phyloP scores from a whole-genome alignment of 352 stramenopile genomes.

The Phytophthora chlamydospora region DNA sequence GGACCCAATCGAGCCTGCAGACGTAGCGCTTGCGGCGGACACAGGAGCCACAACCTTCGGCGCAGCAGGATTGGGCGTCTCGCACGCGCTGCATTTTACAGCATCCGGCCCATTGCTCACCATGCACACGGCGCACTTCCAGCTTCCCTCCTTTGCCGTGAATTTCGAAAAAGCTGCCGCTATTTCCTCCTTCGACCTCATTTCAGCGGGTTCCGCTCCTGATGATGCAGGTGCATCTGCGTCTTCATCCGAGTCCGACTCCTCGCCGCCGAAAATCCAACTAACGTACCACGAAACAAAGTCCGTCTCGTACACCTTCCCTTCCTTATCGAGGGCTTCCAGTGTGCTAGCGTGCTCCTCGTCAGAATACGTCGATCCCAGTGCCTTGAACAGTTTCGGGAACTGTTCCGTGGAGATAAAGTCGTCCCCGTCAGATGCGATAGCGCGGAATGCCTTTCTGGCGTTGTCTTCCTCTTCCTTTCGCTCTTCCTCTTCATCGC shows the following conservation, averaged over 20 bases:
- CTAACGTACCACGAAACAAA: slow-evolving; percentile 62
- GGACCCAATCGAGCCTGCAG: slow-evolving; percentile 42
- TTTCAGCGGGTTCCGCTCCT: slow-evolving; percentile 21
- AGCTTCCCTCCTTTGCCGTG: slow-evolving; percentile 53
- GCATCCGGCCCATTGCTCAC: slow-evolving; percentile 48
- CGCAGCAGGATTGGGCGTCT: slow-evolving; percentile 52
- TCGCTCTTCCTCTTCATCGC: slow-evolving; percentile 58
- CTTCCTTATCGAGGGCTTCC: slow-evolving; percentile 7
- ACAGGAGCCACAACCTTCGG: slow-evolving; percentile 34
- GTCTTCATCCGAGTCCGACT: slow-evolving; percentile 27
- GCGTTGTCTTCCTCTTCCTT: slow-evolving; percentile 57
- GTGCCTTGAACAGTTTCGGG: slow-evolving; percentile 48
- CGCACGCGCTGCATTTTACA: slow-evolving; percentile 53
- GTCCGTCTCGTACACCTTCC: slow-evolving; percentile 38
- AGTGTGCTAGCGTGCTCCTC: slow-evolving; percentile 43
- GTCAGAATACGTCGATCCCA: slow-evolving; percentile 53
- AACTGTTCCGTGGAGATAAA: slow-evolving; percentile 43
- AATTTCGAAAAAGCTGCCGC: slow-evolving; percentile 56
- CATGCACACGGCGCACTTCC: slow-evolving; percentile 65
- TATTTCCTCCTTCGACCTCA: slow-evolving; percentile 68
- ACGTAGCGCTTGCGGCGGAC: slow-evolving; percentile 22
- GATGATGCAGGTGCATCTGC: slow-evolving; percentile 7
- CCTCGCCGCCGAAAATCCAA: slow-evolving; percentile 50
- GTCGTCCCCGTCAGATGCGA: slow-evolving; percentile 27
- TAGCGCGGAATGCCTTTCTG: slow-evolving; percentile 34